phyloP scores from a whole-genome alignment of 2,329 filamentous ascomycete species.

The Diaporthe helianthi region DNA sequence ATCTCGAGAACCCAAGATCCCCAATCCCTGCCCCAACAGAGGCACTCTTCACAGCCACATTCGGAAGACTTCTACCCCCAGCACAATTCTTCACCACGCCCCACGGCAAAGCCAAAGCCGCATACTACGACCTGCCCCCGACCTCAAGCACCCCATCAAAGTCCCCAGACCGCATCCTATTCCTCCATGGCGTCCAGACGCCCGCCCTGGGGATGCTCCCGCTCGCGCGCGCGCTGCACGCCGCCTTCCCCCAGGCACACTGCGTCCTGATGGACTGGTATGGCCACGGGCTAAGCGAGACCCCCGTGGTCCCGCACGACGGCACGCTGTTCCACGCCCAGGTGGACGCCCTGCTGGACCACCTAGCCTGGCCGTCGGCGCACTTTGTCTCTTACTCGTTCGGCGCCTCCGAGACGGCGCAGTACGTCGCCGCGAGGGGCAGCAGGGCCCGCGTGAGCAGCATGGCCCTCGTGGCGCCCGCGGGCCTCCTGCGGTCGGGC shows the following conservation, averaged over 20 bases:
- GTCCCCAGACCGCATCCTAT: constrained; percentile 44
- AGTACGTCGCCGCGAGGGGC: constrained; percentile 45
- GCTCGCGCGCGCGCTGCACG: constrained; percentile 46
- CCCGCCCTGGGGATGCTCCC: constrained; percentile 56
- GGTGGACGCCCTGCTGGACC: constrained; percentile 48
- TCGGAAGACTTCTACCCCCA: constrained; percentile 48
- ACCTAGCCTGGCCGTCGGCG: constrained; percentile 49
- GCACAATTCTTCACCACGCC: constrained; percentile 44
- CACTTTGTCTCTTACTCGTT: constrained; percentile 60
- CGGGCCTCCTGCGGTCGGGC: constrained; percentile 47
- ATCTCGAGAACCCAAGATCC: not conserved
- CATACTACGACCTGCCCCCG: constrained; percentile 48
- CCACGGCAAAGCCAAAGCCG: constrained; percentile 47
- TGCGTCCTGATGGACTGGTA: constrained; percentile 57
- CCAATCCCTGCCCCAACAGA: constrained; percentile 48
- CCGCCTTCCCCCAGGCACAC: constrained; percentile 45
- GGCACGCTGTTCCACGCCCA: constrained; percentile 51
- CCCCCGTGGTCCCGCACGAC: constrained; percentile 51
- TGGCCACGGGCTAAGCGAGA: constrained; percentile 61
- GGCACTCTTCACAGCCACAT: constrained; percentile 44
- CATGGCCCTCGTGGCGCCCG: constrained; percentile 54
- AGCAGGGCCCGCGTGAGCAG: constrained; percentile 42
- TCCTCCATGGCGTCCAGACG: constrained; percentile 60
- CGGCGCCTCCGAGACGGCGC: constrained; percentile 49
- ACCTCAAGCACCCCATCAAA: not conserved